Evolutionary conservation across 2,329 filamentous ascomycete species (phyloP).

Genomic region (Trichoderma oligosporum): DNA sequence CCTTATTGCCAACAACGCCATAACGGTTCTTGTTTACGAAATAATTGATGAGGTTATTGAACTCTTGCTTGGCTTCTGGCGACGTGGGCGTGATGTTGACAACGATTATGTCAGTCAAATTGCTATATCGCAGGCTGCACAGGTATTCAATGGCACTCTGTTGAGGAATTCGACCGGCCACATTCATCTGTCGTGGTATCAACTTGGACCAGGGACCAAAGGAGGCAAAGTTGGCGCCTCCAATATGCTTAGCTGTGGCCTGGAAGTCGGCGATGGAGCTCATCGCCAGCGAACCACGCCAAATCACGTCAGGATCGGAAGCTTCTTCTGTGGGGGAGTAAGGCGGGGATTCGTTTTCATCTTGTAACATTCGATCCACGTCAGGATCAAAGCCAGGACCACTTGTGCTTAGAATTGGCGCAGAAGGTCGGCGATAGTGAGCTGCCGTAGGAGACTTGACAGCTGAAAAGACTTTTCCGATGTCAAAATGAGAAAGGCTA

Average conservation of each 20-base stretch:
- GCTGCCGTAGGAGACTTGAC: constrained; percentile 68
- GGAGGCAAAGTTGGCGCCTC: constrained; percentile 70
- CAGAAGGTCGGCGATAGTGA: constrained; percentile 46
- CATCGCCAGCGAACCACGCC: constrained; percentile 76
- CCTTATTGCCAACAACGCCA: constrained; percentile 78
- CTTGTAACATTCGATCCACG: constrained; percentile 82
- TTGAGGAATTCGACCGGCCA: constrained; percentile 77
- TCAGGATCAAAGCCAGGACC: constrained; percentile 76
- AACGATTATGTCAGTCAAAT: constrained; percentile 78
- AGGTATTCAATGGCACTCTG: constrained; percentile 87
- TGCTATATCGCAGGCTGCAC: constrained; percentile 77
- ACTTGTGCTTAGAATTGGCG: constrained; percentile 42
- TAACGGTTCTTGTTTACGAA: constrained; percentile 79
- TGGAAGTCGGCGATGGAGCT: constrained; percentile 70
- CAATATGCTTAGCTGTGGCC: constrained; percentile 76
- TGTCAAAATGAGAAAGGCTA: constrained; percentile 64
- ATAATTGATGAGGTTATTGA: constrained; percentile 79
- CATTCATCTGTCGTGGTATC: constrained; percentile 64
- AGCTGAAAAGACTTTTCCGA: constrained; percentile 79
- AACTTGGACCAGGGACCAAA: constrained; percentile 69
- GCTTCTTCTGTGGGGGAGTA: constrained; percentile 77
- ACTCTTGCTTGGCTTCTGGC: constrained; percentile 57
- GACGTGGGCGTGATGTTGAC: constrained; percentile 66
- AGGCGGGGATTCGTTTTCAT: constrained; percentile 73
- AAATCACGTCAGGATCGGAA: constrained; percentile 66